Evolutionary conservation across 148 eudicot species (phyloP).

Genomic region (Arctostaphylos glauca): DNA sequence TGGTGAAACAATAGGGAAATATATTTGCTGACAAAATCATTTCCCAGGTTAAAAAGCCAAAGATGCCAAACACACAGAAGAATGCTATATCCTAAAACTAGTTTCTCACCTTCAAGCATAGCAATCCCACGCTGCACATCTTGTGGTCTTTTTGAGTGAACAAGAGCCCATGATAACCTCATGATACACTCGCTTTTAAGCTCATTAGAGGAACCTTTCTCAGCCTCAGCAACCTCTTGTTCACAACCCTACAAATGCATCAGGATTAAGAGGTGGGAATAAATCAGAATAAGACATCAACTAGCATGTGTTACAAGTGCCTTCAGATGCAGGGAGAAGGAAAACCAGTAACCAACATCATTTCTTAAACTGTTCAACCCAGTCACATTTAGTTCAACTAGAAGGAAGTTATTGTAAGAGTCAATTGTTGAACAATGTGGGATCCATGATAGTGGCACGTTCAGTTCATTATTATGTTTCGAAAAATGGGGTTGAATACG

Average conservation of each 20-base stretch:
- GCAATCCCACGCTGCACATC: constrained; percentile 48
- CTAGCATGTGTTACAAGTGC: not conserved
- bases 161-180: too few species aligned
- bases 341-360: not conserved
- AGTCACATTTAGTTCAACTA: not conserved
- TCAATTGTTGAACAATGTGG: not conserved
- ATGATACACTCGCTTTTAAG: too few species aligned
- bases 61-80: not conserved
- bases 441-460: not conserved
- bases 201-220: too few species aligned
- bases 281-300: not conserved
- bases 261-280: not conserved
- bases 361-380: not conserved
- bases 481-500: not conserved
- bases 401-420: not conserved
- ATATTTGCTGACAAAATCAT: too few species aligned
- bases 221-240: constrained; percentile 46
- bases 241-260: constrained; percentile 36
- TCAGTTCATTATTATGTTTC: not conserved
- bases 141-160: constrained; percentile 41
- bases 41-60: not conserved
- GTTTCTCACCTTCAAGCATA: constrained; percentile 37
- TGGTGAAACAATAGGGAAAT: too few species aligned
- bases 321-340: not conserved
- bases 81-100: not conserved